These are phyloP conservation scores for Whalleya microplaca DNA, from an alignment of 2,329 filamentous ascomycete genomes.

Conservation along the genomic window DNA sequence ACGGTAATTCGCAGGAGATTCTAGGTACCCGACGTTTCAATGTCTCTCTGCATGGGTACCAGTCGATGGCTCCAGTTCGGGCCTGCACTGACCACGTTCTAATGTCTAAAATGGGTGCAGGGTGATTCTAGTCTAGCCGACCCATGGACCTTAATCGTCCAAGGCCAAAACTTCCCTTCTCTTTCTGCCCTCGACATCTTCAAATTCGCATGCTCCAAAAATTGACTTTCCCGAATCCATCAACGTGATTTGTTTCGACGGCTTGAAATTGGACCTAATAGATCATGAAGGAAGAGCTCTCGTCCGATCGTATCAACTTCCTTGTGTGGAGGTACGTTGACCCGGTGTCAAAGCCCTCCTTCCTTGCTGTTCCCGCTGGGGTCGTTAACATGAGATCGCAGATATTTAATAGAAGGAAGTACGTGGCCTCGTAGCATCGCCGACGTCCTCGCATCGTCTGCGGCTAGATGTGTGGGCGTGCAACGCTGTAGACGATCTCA, in stretches of 20 bases:
- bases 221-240: constrained; percentile 8
- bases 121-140: constrained; percentile 6
- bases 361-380: constrained; percentile 13
- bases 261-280: background rate
- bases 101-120: background rate
- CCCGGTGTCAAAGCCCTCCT: background rate
- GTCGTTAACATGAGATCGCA: constrained; percentile 39
- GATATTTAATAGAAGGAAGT: constrained; percentile 67
- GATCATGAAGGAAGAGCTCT: constrained; percentile 65
- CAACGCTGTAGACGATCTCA: constrained; percentile 26
- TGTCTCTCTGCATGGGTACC: background rate
- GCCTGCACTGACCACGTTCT: background rate
- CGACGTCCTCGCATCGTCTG: constrained; percentile 14
- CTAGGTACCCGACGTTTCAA: background rate
- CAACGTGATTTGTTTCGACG: background rate
- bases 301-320: constrained; percentile 71
- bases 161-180: constrained; percentile 28
- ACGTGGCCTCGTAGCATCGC: constrained; percentile 43
- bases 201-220: constrained; percentile 16
- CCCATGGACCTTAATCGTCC: constrained; percentile 28
- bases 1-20: background rate
- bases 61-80: background rate
- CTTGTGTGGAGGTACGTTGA: constrained; percentile 69
- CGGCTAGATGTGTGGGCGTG: constrained; percentile 27
- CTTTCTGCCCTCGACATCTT: constrained; percentile 27